Percentiles rank a stretch among this genome's conserved stretches.
Conservation (phyloP, 257 asterid genomes). For the Marsdenia floribunda region DNA sequence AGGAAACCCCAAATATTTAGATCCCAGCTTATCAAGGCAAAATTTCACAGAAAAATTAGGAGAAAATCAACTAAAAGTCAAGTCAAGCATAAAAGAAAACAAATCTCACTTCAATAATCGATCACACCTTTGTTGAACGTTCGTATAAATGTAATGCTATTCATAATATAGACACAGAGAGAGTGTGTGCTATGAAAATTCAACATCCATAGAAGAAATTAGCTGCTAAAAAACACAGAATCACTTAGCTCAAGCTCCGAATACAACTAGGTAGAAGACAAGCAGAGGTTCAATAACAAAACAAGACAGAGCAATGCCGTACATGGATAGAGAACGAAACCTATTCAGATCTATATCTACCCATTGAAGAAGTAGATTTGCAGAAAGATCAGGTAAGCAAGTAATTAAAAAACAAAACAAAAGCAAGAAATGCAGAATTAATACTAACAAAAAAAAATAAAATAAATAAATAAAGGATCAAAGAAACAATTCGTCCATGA, state of each 20-base stretch:
- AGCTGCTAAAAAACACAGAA: background rate
- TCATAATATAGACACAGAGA: background rate
- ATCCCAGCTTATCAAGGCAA: constrained; percentile 4
- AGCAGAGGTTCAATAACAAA: background rate
- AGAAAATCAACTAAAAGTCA: background rate
- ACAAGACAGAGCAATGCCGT: background rate
- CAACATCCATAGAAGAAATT: background rate
- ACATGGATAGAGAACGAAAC: background rate
- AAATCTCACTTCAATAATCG: background rate
- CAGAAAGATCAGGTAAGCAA: background rate
- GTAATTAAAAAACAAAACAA: too few species aligned
- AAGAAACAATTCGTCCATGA: constrained; percentile 2
- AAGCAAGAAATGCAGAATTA: background rate
- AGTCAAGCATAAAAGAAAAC: background rate
- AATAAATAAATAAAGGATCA: too few species aligned
- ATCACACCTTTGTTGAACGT: background rate
- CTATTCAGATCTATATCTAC: constrained; percentile 15
- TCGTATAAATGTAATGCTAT: background rate
- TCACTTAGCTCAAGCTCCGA: background rate
- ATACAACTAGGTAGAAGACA: background rate
- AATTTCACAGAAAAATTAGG: background rate
- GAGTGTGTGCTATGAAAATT: background rate
- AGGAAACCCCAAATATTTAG: background rate
- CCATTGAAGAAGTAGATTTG: constrained; percentile 1
- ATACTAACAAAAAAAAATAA: background rate